Conservation (phyloP, 1,139 yeast species). For the Pichia sorboxylosa region DNA sequence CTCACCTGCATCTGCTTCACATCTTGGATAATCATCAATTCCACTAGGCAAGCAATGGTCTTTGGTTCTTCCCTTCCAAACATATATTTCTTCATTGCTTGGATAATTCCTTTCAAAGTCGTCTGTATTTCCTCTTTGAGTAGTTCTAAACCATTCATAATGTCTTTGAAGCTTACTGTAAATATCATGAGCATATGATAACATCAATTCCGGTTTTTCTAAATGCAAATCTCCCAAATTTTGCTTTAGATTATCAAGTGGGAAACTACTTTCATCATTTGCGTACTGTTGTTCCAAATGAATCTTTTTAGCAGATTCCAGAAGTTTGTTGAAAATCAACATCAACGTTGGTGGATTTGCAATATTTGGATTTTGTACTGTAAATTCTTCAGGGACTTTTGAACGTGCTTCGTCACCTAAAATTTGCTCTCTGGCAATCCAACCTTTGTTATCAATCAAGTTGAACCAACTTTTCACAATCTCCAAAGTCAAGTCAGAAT, state of each 20-base stretch:
- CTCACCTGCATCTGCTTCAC: slow-evolving; percentile 80
- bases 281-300: slow-evolving; percentile 2
- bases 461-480: slow-evolving; percentile 81
- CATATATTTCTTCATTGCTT: slow-evolving; percentile 41
- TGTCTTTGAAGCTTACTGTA: slow-evolving; percentile 72
- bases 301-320: slow-evolving; percentile 35
- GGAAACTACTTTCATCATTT: neutral
- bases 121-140: slow-evolving; percentile 68
- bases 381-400: slow-evolving; percentile 79
- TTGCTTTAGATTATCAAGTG: slow-evolving; percentile 11
- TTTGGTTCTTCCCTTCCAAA: slow-evolving; percentile 90
- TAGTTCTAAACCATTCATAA: slow-evolving; percentile 72
- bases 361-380: slow-evolving; percentile 75
- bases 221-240: slow-evolving; percentile 41
- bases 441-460: slow-evolving; percentile 79
- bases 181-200: slow-evolving; percentile 48
- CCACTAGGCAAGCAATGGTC: slow-evolving; percentile 90
- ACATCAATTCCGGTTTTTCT: slow-evolving; percentile 49
- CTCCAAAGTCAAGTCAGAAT: slow-evolving; percentile 73
- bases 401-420: slow-evolving; percentile 85
- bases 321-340: slow-evolving; percentile 61
- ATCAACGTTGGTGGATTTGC: slow-evolving; percentile 95
- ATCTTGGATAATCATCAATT: slow-evolving; percentile 89
- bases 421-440: slow-evolving; percentile 95
- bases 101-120: slow-evolving; percentile 56